A percentile compares a stretch with the other conserved stretches of the same genome.
Conservation (phyloP, 1,284 basidiomycete genomes). For the Boletellus dicymbophilus region DNA sequence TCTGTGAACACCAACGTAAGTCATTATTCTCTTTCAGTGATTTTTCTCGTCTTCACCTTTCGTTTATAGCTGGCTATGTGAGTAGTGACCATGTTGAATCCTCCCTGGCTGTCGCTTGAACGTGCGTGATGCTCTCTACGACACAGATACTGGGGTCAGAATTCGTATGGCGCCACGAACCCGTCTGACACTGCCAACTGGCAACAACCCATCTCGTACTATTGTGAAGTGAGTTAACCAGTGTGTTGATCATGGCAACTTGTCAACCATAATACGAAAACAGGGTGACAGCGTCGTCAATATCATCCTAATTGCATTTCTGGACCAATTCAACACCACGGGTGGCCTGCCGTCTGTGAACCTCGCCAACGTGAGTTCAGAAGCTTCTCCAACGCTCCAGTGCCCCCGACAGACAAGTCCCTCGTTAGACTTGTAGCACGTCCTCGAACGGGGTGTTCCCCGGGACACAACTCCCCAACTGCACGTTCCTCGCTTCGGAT, state of each 20-base stretch:
- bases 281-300: constrained; percentile 15
- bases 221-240: constrained; percentile 26
- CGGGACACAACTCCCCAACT: constrained; percentile 61
- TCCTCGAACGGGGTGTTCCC: constrained; percentile 45
- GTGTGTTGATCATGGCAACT: too few species aligned
- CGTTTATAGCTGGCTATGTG: constrained; percentile 26
- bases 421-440: constrained; percentile 43
- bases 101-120: background rate
- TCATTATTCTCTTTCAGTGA: background rate
- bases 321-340: constrained; percentile 55
- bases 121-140: background rate
- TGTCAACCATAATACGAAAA: too few species aligned
- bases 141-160: constrained; percentile 38
- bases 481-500: constrained; percentile 53
- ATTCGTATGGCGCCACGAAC: constrained; percentile 33
- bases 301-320: constrained; percentile 60
- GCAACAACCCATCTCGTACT: constrained; percentile 32
- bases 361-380: constrained; percentile 53
- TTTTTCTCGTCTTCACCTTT: background rate
- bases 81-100: background rate
- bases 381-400: background rate
- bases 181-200: constrained; percentile 22
- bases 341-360: constrained; percentile 62
- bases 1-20: constrained; percentile 29
- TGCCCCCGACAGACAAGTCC: background rate